These are phyloP conservation scores for Quercus parvula DNA, from an alignment of 306 rosid genomes.

Conservation along the genomic window DNA sequence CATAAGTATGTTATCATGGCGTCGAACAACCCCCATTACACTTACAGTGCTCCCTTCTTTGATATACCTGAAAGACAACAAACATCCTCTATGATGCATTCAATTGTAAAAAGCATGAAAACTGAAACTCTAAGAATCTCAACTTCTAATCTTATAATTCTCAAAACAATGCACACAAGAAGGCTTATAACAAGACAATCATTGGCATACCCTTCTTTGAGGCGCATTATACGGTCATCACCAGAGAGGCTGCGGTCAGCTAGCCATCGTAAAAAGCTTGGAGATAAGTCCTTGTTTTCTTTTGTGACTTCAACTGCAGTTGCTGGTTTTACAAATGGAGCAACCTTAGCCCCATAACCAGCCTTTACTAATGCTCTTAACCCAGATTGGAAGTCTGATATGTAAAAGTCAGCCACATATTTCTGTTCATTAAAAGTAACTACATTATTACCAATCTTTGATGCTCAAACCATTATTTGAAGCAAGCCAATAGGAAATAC, in stretches of 20 bases:
- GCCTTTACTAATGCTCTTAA: slow-evolving; percentile 95
- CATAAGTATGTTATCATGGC: slow-evolving; percentile 93
- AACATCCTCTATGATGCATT: slow-evolving; percentile 6
- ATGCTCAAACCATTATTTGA: not conserved
- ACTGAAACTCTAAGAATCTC: not conserved
- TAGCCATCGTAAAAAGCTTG: slow-evolving; percentile 84
- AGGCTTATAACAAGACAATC: not conserved
- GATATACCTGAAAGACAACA: slow-evolving; percentile 56
- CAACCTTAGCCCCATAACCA: slow-evolving; percentile 91
- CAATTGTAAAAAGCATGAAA: not conserved
- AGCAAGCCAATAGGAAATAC: slow-evolving; percentile 28
- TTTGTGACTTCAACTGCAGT: slow-evolving; percentile 72
- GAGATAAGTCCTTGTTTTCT: slow-evolving; percentile 80
- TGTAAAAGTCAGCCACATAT: slow-evolving; percentile 82
- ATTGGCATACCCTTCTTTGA: slow-evolving; percentile 83
- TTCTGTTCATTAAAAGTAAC: slow-evolving; percentile 53
- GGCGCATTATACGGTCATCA: slow-evolving; percentile 84
- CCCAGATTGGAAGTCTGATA: slow-evolving; percentile 96
- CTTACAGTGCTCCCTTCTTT: slow-evolving; percentile 97
- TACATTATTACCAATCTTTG: not conserved
- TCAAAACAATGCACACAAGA: no score
- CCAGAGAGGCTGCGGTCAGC: slow-evolving; percentile 81
- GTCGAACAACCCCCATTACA: slow-evolving; percentile 89
- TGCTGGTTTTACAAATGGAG: slow-evolving; percentile 78
- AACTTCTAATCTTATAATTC: not conserved